Conservation (phyloP, 2,329 filamentous ascomycete species). For the Stagonosporopsis vannaccii region DNA sequence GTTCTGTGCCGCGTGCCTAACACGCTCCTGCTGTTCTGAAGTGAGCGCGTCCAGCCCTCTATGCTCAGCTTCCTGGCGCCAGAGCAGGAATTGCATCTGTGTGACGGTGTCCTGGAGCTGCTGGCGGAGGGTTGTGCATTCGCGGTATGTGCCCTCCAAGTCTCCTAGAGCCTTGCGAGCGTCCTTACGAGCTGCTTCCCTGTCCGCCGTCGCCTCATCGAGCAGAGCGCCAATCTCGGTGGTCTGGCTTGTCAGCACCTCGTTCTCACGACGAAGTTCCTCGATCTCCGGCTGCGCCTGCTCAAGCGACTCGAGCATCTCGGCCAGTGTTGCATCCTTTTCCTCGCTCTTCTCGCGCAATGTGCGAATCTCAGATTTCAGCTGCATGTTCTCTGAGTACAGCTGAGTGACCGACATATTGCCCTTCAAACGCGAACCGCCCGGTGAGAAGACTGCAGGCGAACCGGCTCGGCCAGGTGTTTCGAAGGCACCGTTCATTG, state of each 20-base stretch:
- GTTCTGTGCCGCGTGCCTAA: conserved; percentile 72
- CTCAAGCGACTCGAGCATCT: conserved; percentile 85
- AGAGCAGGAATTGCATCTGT: conserved; percentile 88
- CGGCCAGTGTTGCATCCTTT: conserved; percentile 78
- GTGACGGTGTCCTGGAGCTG: conserved; percentile 89
- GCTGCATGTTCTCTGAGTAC: conserved; percentile 67
- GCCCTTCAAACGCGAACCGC: conserved; percentile 61
- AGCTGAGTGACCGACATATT: conserved; percentile 68
- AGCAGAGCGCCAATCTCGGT: conserved; percentile 79
- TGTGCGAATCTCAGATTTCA: conserved; percentile 74
- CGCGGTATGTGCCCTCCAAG: conserved; percentile 66
- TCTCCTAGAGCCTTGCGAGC: conserved; percentile 80
- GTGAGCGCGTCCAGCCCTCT: conserved; percentile 77
- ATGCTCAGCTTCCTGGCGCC: conserved; percentile 83
- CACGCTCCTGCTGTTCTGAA: conserved; percentile 74
- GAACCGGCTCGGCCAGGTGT: conserved; percentile 61
- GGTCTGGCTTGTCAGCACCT: conserved; percentile 80
- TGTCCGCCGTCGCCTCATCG: conserved; percentile 80
- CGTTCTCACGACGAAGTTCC: conserved; percentile 81
- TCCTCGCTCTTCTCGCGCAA: conserved; percentile 78
- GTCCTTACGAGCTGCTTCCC: conserved; percentile 79
- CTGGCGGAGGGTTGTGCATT: conserved; percentile 80
- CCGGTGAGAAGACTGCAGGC: conserved; percentile 61
- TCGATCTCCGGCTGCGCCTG: conserved; percentile 87
- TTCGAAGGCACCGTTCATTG: conserved; percentile 58